A percentile compares a stretch with the other conserved stretches of the same genome.
Conservation (phyloP, 768 basidiomycete species). For the Glaciozyma martinii region DNA sequence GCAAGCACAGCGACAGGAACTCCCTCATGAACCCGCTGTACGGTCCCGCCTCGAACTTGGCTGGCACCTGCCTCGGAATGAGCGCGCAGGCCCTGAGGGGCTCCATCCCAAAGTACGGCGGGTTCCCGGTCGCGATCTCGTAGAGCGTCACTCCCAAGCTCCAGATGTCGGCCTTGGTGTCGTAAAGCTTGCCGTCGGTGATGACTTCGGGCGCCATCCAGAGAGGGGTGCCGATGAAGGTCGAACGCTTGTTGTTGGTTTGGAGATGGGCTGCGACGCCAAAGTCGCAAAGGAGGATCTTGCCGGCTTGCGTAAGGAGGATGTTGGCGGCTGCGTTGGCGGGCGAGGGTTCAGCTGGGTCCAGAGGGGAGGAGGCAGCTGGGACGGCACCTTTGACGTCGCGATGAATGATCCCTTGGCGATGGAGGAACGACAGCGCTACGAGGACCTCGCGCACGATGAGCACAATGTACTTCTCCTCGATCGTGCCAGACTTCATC, state of each 20-base stretch:
- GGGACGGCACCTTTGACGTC: conserved; percentile 68
- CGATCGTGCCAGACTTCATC: conserved; percentile 79
- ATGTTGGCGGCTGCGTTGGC: conserved; percentile 71
- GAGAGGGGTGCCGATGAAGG: conserved; percentile 91
- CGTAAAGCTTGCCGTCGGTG: conserved; percentile 75
- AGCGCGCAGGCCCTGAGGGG: conserved; percentile 78
- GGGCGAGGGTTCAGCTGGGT: neutral
- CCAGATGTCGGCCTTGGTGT: conserved; percentile 98
- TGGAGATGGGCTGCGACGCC: conserved; percentile 88
- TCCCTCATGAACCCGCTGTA: conserved; percentile 75
- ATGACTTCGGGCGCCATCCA: conserved; percentile 99
- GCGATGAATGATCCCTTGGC: conserved; percentile 86
- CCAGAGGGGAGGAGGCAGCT: neutral
- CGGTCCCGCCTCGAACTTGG: conserved; percentile 49
- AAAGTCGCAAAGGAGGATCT: conserved; percentile 95
- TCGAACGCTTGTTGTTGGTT: conserved; percentile 81
- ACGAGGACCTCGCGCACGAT: conserved; percentile 82
- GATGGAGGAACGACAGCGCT: conserved; percentile 82
- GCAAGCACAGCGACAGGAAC: conserved; percentile 72
- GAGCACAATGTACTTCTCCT: conserved; percentile 80
- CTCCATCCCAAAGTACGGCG: conserved; percentile 57
- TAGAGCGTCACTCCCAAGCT: conserved; percentile 90
- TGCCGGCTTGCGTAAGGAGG: conserved; percentile 75
- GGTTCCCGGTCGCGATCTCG: conserved; percentile 93
- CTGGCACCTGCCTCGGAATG: conserved; percentile 72